Evolutionary conservation across 192 early-diverging fungal genomes (phyloP).

Genomic region (Gonapodya prolifera): DNA sequence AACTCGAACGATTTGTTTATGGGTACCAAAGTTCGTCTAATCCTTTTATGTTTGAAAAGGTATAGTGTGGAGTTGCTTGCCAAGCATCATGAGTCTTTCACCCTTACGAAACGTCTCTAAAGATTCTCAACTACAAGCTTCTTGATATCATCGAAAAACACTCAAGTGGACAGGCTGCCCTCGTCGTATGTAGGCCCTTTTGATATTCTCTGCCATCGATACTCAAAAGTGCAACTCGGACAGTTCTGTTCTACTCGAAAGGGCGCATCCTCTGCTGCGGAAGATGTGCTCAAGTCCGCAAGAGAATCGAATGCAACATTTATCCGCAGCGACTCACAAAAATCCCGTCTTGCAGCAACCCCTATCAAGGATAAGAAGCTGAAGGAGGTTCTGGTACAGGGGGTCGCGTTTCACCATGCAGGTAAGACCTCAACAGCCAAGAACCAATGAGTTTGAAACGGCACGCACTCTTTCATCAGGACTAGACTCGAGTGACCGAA

Average conservation of each 20-base stretch:
- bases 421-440: conserved; percentile 15
- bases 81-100: neutral
- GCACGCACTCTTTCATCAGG: conserved; percentile 18
- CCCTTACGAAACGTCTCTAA: neutral
- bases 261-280: conserved; percentile 22
- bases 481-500: conserved; percentile 23
- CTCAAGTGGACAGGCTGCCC: conserved; percentile 12
- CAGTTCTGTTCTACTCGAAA: conserved; percentile 30
- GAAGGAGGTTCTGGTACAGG: conserved; percentile 32
- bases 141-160: conserved; percentile 22
- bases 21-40: neutral
- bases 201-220: neutral
- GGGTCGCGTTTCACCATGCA: conserved; percentile 58
- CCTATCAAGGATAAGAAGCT: conserved; percentile 17
- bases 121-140: conserved; percentile 31
- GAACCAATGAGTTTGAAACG: neutral
- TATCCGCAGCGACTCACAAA: conserved; percentile 15
- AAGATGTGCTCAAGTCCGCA: conserved; percentile 19
- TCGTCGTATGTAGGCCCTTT: no score
- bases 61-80: neutral
- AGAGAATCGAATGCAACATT: conserved; percentile 23
- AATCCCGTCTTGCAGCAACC: conserved; percentile 13
- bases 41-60: conserved; percentile 43
- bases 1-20: neutral
- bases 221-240: neutral